phyloP scores from a whole-genome alignment of 2,329 filamentous ascomycete genomes.

The Epicoccum nigrum region DNA sequence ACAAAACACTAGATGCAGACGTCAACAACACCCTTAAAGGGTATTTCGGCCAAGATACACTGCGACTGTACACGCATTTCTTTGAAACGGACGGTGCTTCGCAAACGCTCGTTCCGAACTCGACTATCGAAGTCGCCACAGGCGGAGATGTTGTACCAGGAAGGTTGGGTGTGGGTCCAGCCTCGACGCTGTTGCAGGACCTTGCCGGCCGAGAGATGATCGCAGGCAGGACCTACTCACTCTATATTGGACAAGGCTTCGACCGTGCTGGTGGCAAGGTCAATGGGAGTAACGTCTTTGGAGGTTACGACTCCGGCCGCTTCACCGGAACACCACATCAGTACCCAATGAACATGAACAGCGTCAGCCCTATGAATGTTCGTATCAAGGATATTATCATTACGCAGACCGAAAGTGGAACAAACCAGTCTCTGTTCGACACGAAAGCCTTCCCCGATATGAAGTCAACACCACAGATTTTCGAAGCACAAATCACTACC shows the following conservation, averaged over 20 bases:
- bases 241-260: constrained; percentile 53
- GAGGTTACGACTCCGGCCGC: constrained; percentile 54
- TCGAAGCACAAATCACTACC: constrained; percentile 52
- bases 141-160: constrained; percentile 40
- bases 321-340: constrained; percentile 46
- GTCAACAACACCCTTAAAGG: constrained; percentile 30
- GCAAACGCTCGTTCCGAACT: constrained; percentile 44
- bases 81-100: constrained; percentile 49
- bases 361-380: constrained; percentile 47
- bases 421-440: constrained; percentile 47
- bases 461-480: constrained; percentile 36
- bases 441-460: constrained; percentile 38
- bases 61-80: constrained; percentile 50
- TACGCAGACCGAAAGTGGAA: constrained; percentile 33
- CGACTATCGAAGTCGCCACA: constrained; percentile 44
- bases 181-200: constrained; percentile 49
- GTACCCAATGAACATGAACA: constrained; percentile 40
- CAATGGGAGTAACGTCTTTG: constrained; percentile 52
- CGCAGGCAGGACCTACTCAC: constrained; percentile 49
- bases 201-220: constrained; percentile 46
- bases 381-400: constrained; percentile 50
- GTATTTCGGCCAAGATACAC: constrained; percentile 42
- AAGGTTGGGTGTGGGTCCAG: constrained; percentile 49
- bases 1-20: constrained; percentile 36
- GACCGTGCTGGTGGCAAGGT: constrained; percentile 49